A percentile compares a stretch with the other conserved stretches of the same genome.
phyloP scores from a whole-genome alignment of 768 basidiomycete genomes.

The Auricularia sp. region DNA sequence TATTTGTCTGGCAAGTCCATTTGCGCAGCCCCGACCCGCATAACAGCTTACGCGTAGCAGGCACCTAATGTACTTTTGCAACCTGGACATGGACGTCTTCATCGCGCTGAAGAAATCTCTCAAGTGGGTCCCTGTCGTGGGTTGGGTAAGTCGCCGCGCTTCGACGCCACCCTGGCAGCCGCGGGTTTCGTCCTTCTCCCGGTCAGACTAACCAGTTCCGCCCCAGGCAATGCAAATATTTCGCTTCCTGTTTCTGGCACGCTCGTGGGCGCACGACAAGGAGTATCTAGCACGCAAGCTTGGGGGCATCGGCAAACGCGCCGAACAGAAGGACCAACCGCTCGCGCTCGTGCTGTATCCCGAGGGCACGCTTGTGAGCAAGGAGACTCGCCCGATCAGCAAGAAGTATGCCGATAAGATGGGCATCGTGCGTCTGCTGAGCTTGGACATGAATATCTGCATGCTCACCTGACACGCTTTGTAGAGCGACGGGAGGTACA shows the following conservation, averaged over 20 bases:
- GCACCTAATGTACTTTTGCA: slow-evolving; percentile 67
- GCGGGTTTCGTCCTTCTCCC: not conserved
- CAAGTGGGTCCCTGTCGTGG: slow-evolving; percentile 76
- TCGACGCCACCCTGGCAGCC: not conserved
- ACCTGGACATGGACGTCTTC: slow-evolving; percentile 61
- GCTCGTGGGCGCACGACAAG: slow-evolving; percentile 84
- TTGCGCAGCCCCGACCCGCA: slow-evolving; percentile 46
- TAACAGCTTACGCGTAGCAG: slow-evolving; percentile 55
- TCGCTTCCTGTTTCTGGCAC: slow-evolving; percentile 85
- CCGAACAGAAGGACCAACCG: slow-evolving; percentile 59
- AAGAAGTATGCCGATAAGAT: slow-evolving; percentile 81
- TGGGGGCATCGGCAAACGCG: slow-evolving; percentile 55
- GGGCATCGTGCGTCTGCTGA: slow-evolving; percentile 59
- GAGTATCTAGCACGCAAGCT: slow-evolving; percentile 55
- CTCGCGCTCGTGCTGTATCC: slow-evolving; percentile 85
- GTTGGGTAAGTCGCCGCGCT: slow-evolving; percentile 52
- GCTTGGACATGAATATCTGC: not conserved
- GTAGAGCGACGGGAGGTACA: slow-evolving; percentile 69
- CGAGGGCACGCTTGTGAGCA: slow-evolving; percentile 89
- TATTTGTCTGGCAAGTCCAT: not conserved
- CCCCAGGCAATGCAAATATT: slow-evolving; percentile 85
- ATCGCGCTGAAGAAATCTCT: slow-evolving; percentile 91
- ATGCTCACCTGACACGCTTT: not conserved
- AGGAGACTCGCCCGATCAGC: slow-evolving; percentile 75
- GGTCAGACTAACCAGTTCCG: not conserved